Conservation (phyloP, 768 basidiomycete genomes). For the Rhodotorula paludigena region DNA sequence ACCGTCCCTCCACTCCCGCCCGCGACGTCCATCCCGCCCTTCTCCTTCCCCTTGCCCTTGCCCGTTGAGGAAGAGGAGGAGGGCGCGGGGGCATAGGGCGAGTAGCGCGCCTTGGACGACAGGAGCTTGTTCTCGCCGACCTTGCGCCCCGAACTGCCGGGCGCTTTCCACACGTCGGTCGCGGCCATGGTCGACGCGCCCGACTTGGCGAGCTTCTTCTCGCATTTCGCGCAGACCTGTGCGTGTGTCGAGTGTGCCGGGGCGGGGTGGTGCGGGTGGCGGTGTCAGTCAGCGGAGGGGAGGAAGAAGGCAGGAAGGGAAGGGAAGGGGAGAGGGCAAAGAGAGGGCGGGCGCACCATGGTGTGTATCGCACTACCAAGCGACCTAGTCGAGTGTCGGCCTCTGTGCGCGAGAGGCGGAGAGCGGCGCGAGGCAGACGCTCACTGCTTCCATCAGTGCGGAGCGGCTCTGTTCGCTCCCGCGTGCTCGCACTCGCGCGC, state of each 20-base stretch:
- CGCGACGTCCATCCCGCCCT: slow-evolving; percentile 2
- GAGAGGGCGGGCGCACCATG: too few relatives aligned
- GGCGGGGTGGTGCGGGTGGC: not conserved
- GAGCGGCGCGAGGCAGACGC: too few relatives aligned
- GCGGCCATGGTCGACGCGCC: slow-evolving; percentile 10
- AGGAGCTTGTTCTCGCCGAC: slow-evolving; percentile 39
- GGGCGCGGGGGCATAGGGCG: slow-evolving; percentile 31
- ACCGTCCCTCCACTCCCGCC: slow-evolving; percentile 18
- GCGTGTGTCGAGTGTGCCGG: too few relatives aligned
- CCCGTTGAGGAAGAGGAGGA: not conserved
- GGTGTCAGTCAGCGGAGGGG: not conserved
- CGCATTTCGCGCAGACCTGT: slow-evolving; percentile 37
- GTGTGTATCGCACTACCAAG: too few relatives aligned
- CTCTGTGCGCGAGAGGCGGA: too few relatives aligned
- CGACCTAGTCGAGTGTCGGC: not conserved
- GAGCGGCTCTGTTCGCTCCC: too few relatives aligned
- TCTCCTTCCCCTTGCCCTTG: not conserved
- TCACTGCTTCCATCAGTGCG: too few relatives aligned
- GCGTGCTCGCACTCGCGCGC: too few relatives aligned
- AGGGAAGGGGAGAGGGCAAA: too few relatives aligned
- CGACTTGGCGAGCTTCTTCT: slow-evolving; percentile 34
- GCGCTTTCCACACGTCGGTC: slow-evolving; percentile 28
- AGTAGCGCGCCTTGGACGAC: slow-evolving; percentile 23
- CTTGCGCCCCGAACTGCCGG: slow-evolving; percentile 17
- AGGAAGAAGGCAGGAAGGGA: not conserved